Evolutionary conservation across 1,284 basidiomycete species (phyloP).

Genomic region (Tylopilus sp.): DNA sequence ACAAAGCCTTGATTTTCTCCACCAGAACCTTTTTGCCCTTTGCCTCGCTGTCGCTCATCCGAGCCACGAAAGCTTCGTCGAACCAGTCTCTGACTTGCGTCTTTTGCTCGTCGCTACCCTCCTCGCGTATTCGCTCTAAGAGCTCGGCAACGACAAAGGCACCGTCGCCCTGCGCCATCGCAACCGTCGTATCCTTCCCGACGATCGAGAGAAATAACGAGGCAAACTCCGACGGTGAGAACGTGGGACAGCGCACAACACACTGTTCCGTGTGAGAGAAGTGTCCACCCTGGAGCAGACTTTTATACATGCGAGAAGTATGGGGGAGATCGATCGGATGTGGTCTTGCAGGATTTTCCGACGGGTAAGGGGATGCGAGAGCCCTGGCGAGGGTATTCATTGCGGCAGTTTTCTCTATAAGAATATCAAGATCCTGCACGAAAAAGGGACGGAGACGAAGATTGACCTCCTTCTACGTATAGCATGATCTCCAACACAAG

Average conservation of each 20-base stretch:
- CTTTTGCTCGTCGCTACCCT: constrained; percentile 39
- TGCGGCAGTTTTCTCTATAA: constrained; percentile 65
- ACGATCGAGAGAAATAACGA: constrained; percentile 54
- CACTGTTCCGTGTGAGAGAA: constrained; percentile 61
- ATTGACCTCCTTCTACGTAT: constrained; percentile 71
- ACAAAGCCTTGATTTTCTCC: constrained; percentile 42
- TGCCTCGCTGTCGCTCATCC: constrained; percentile 37
- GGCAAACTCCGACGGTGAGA: constrained; percentile 58
- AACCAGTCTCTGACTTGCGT: constrained; percentile 56
- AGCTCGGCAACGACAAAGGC: constrained; percentile 79
- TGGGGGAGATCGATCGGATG: constrained; percentile 80
- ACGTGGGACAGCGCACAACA: constrained; percentile 46
- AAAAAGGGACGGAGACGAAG: constrained; percentile 13
- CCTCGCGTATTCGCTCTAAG: constrained; percentile 55
- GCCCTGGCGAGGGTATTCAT: constrained; percentile 56
- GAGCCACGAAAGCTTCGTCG: constrained; percentile 29
- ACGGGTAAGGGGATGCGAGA: constrained; percentile 55
- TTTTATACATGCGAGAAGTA: constrained; percentile 79
- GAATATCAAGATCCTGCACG: not conserved
- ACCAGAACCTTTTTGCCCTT: constrained; percentile 57
- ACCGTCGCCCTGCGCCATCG: constrained; percentile 65
- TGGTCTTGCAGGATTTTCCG: constrained; percentile 41
- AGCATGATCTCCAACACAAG: constrained; percentile 80
- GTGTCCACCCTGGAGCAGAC: constrained; percentile 85
- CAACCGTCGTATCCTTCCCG: constrained; percentile 51